Conservation (phyloP, 257 asterid species). For the Gentiana macrophylla region DNA sequence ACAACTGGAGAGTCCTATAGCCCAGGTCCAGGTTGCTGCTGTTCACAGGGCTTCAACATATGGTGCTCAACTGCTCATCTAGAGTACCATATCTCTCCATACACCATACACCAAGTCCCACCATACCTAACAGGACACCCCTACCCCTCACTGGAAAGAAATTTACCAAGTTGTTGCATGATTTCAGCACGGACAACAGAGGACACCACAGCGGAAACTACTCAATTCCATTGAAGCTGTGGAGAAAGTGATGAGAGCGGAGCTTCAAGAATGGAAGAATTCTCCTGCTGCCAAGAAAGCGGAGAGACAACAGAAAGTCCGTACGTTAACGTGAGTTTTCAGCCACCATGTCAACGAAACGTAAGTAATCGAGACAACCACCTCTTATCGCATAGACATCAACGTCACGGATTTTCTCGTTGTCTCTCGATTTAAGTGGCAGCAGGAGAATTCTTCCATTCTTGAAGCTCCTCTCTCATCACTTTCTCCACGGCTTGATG, state of each 20-base stretch:
- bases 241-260: slow-evolving; percentile 63
- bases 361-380: slow-evolving; percentile 28
- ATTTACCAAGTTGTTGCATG: slow-evolving; percentile 61
- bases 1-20: slow-evolving; percentile 39
- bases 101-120: slow-evolving; percentile 32
- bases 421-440: too few species aligned
- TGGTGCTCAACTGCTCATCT: slow-evolving; percentile 33
- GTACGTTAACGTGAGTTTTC: slow-evolving; percentile 37
- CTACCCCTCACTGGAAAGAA: slow-evolving; percentile 32
- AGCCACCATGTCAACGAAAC: slow-evolving; percentile 2
- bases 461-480: too few species aligned
- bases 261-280: slow-evolving; percentile 49
- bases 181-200: slow-evolving; percentile 31
- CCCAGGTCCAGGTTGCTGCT: slow-evolving; percentile 31
- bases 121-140: slow-evolving; percentile 10
- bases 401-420: too few species aligned
- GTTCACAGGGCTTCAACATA: slow-evolving; percentile 22
- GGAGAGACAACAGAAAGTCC: slow-evolving; percentile 51
- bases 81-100: slow-evolving; percentile 32
- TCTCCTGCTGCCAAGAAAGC: slow-evolving; percentile 57
- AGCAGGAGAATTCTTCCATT: too few species aligned
- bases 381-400: too few species aligned
- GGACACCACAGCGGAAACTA: slow-evolving; percentile 61
- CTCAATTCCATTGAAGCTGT: slow-evolving; percentile 58
- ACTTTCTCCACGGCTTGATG: too few species aligned